Evolutionary conservation across 2,329 filamentous ascomycete species (phyloP), one percentile per base, ranked within the genome.

Genomic region (Claviceps sp.): DNA sequence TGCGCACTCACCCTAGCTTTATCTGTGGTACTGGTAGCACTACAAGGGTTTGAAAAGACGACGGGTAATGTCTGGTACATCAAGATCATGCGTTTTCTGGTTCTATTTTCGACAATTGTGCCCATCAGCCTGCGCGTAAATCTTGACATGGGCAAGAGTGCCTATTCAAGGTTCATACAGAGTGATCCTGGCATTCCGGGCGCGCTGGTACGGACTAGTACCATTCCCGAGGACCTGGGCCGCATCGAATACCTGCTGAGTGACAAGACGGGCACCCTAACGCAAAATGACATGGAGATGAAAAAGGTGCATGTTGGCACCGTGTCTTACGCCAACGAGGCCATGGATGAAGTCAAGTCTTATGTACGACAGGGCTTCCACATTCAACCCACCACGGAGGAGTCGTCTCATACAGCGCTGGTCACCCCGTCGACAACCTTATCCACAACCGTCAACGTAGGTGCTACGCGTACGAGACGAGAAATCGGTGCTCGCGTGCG

Each of bases 301-400:
- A 95, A 94, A 65, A 98, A 98, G 69, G 91, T 98, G 5, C 94
- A 98, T 62, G 88, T 98, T 50, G 93, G 94, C 10, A 98, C 93
- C 10, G 93, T 97, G 1, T 97, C 91, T 1, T 98, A 98, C 62
- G 93, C 91, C 38, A 95, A 95, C 60, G 93, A 98, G 64, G 91
- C 93, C 10, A 98, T 98, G 93, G 93, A 97, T 59, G 94, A 98
- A 70, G 93, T 98, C 13, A 73, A 81, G 13, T 79, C 86, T 0
- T 96, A 95, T 64, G 79, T 98, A 49, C 82, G 78, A 56, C 90
- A 96, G 65, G 87, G 85, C 5, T 95, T 97, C 60, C 76, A 82
- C 13, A 64, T 74, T 42, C 71, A 73, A 41, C 67, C 71, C 5
- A 72, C 73, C 1, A 68, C 69, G 1, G 71, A 73, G 47, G 63